Evolutionary conservation across 345 rosid species (phyloP), one percentile per base, ranked within the genome.

Genomic region (Eucalyptus camaldulensis): DNA sequence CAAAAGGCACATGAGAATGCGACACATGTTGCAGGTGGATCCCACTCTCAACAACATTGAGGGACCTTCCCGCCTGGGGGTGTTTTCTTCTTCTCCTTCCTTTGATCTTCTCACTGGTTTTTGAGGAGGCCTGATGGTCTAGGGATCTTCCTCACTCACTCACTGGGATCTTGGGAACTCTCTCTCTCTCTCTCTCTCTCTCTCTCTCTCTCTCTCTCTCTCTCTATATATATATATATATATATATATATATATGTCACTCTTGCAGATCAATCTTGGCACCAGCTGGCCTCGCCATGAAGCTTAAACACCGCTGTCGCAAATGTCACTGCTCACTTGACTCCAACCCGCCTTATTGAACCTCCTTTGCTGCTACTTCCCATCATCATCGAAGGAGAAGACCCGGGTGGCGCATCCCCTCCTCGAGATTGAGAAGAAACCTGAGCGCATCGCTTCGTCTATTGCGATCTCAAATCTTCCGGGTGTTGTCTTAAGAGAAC

Each of bases 391-490:
- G 91, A 90, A 88, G 50, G 91, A 93, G 4, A 96, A 95, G 91
- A 89, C 98, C 81, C 92, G 94, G 81, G 95, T 95, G 83, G 96
- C 96, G 3, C 93, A 97, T 54, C 89, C 97, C 31, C 95, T 95
- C 83, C 95, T 97, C 89, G 95, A 93, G 86, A 85, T 94, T 88
- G 98, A 97, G 92, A 87, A 90, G 85, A 91, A 96, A 85, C 98
- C 99, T 1, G 91, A 94, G 54, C 96, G 97, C 17, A 93, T 97
- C 90, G 58, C 19, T 50, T 50, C 1, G 2, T 50, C 54, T 16
- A 50, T 50, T 15, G 54, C 54, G 4, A 50, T 50, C 54, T 50
- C 54, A 6, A 50, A 50, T 6, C 54, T 50, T 16, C 21, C 0
- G 54, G 54, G 54, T 50, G 54, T 16, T 50, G 8, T 15, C 21